Evolutionary conservation across 225 moss, liverwort and hornwort species (phyloP), one percentile per base, ranked within the genome.

Genomic region (Straminergon stramineum): DNA sequence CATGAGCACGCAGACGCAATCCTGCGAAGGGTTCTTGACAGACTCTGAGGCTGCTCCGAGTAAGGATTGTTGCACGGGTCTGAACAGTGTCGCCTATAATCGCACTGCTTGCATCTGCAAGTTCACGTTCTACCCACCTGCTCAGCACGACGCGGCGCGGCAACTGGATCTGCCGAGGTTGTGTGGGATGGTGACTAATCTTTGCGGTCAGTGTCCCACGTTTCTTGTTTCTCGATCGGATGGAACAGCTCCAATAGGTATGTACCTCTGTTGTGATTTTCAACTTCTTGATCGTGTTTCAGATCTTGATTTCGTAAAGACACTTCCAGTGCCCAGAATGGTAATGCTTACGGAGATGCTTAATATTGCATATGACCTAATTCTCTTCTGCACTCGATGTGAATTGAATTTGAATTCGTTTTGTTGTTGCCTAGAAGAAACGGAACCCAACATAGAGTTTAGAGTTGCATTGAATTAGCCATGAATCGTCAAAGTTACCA

Each of bases 21-120:
- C 68, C 45, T 94, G 94, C 76, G 62, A 81, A 70, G 86, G 83
- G 7, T 94, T 87, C 68, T 69, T 94, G 89, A 93, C 87, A 12
- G 74, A 80, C 52, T 16, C 65, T 16, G 87, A 90, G 69, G 52
- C 65, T 11, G 48, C 88, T 32, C 94, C 94, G 11, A 79, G 74
- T 41, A 17, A 26, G 17, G 67, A 60, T 10, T 94, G 94, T 73
- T 94, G 94, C 75, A 52, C 22, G 7, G 94, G 92, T 37, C 56
- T 94, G 26, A 90, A 86, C 58, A 84, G 58, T 26, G 88, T 92
- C 10, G 94, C 92, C 15, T 70, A 58, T n/a, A 89, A 90, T 56
- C 85, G 84, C 53, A 94, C 91, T 6, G 88, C 94, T 45, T 94
- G 94, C 83, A 69, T 94, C 83, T 94, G 94, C 91, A 85, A 86